Conservation (phyloP, 306 rosid genomes). For the Casuarina glauca region DNA sequence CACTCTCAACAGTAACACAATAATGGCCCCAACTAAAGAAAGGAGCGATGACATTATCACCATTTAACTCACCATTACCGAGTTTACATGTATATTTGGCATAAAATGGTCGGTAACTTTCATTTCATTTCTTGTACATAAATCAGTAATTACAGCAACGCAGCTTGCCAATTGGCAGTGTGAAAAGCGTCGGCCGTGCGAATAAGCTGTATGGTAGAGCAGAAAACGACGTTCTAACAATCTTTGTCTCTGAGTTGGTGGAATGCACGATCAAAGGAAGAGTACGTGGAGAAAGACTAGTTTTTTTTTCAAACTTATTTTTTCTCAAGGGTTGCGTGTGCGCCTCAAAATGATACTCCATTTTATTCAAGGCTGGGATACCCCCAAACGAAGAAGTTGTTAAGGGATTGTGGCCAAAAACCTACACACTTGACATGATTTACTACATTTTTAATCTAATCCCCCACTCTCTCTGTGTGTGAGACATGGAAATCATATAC, state of each 20-base stretch:
- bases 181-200: conserved; percentile 5
- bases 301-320: conserved; percentile 25
- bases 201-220: conserved; percentile 29
- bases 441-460: not conserved
- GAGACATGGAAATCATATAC: not conserved
- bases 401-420: conserved; percentile 31
- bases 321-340: conserved; percentile 47
- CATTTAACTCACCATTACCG: not conserved
- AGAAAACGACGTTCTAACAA: conserved; percentile 65
- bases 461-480: not conserved
- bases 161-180: not conserved
- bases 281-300: not conserved
- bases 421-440: not conserved
- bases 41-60: not conserved
- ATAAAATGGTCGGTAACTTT: too few species aligned
- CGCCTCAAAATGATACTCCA: conserved; percentile 15
- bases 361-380: conserved; percentile 25
- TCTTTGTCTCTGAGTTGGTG: conserved; percentile 44
- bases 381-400: conserved; percentile 18
- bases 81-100: too few species aligned
- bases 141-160: not conserved
- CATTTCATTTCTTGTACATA: too few species aligned
- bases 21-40: not conserved
- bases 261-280: conserved; percentile 48
- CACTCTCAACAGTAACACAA: not conserved